These are phyloP conservation scores for Trichoderma erinaceum DNA, from an alignment of 495 filamentous ascomycete genomes.

Conservation along the genomic window DNA sequence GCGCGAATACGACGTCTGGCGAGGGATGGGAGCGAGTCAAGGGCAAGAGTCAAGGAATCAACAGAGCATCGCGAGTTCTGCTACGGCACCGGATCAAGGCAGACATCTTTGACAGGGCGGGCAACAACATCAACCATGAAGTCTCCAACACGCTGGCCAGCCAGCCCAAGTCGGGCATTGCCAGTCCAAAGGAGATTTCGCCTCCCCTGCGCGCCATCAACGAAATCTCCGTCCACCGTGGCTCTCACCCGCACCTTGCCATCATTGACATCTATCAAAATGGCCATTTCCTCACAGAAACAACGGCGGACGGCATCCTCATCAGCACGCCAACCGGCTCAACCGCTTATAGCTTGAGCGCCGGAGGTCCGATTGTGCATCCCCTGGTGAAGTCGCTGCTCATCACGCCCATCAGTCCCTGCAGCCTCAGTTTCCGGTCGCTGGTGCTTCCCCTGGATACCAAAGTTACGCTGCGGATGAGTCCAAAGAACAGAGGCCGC, in stretches of 20 bases:
- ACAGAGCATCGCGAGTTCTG: constrained; percentile 67
- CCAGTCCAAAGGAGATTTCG: constrained; percentile 21
- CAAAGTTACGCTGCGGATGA: constrained; percentile 76
- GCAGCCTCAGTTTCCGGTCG: constrained; percentile 85
- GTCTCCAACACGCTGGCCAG: constrained; percentile 21
- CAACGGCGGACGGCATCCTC: constrained; percentile 91
- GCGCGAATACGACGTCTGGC: constrained; percentile 17
- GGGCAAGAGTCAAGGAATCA: constrained; percentile 75
- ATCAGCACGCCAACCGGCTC: constrained; percentile 89
- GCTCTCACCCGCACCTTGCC: constrained; percentile 79
- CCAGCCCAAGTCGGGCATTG: constrained; percentile 10
- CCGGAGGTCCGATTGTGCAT: constrained; percentile 91
- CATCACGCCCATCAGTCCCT: constrained; percentile 89
- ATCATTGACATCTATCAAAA: constrained; percentile 85
- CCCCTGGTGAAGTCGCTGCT: constrained; percentile 81
- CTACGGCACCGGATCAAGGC: constrained; percentile 82
- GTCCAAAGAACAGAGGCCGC: constrained; percentile 72
- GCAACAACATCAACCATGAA: constrained; percentile 44
- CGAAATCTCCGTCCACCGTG: constrained; percentile 88
- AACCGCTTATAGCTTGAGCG: constrained; percentile 88
- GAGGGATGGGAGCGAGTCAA: constrained; percentile 61
- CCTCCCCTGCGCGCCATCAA: constrained; percentile 77
- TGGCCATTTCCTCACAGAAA: constrained; percentile 79
- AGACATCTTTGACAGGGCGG: constrained; percentile 62
- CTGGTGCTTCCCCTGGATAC: constrained; percentile 83